phyloP scores from a whole-genome alignment of 2,329 filamentous ascomycete species.

The Setomelanomma holmii region DNA sequence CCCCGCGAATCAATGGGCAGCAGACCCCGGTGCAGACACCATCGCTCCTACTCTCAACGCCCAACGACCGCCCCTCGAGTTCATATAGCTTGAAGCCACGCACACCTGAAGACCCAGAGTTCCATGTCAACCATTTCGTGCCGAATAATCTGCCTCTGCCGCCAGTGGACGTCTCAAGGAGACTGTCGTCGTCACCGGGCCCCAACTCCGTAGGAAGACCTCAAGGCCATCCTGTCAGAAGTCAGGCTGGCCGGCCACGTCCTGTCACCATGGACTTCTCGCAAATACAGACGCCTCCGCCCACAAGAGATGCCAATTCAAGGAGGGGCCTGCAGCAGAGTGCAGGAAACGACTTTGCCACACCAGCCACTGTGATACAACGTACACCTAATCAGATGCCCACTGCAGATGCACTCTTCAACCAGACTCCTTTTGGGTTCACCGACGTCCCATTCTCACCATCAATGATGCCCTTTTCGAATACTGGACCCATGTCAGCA shows the following conservation, averaged over 20 bases:
- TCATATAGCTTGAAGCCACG: slow-evolving; percentile 44
- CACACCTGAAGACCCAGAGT: slow-evolving; percentile 51
- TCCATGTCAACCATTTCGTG: slow-evolving; percentile 69
- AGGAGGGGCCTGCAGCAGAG: slow-evolving; percentile 53
- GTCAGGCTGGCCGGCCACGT: slow-evolving; percentile 25
- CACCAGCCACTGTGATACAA: slow-evolving; percentile 51
- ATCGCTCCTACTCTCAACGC: slow-evolving; percentile 45
- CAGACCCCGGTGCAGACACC: slow-evolving; percentile 53
- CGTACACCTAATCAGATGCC: slow-evolving; percentile 46
- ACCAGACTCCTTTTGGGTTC: slow-evolving; percentile 55
- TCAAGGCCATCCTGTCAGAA: slow-evolving; percentile 12
- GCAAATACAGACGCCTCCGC: slow-evolving; percentile 68
- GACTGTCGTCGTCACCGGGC: slow-evolving; percentile 65
- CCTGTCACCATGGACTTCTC: slow-evolving; percentile 49
- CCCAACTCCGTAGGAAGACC: slow-evolving; percentile 38
- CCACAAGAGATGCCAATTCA: slow-evolving; percentile 62
- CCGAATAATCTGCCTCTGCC: slow-evolving; percentile 63
- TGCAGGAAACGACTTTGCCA: slow-evolving; percentile 33
- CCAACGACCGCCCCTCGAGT: slow-evolving; percentile 43
- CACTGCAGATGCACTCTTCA: slow-evolving; percentile 39
- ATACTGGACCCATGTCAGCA: slow-evolving; percentile 62
- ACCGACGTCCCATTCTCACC: slow-evolving; percentile 64
- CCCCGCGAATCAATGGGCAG: slow-evolving; percentile 51
- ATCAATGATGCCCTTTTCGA: slow-evolving; percentile 61
- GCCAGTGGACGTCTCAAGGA: slow-evolving; percentile 66